A percentile compares a stretch with the other conserved stretches of the same genome.
Evolutionary conservation across 1,139 yeast species (phyloP).

Genomic region (Sugiyamaella neomexicana): DNA sequence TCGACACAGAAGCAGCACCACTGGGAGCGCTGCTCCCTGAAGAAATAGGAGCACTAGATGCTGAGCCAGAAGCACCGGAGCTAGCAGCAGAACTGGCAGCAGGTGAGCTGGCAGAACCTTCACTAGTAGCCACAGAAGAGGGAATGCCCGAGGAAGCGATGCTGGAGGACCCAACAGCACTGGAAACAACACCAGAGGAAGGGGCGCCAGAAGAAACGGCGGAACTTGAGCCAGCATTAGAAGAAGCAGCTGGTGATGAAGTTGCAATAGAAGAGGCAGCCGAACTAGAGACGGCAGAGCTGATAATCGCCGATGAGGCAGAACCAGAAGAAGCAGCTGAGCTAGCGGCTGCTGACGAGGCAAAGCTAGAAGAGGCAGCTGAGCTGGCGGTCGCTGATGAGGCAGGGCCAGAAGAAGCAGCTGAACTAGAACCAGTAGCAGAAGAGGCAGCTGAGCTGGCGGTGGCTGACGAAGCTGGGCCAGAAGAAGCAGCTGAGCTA

Average conservation of each 20-base stretch:
- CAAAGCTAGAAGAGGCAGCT: neutral
- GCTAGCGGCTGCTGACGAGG: neutral
- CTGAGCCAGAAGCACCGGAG: neutral
- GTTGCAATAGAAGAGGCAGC: neutral
- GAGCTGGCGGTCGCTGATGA: neutral
- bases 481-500: neutral
- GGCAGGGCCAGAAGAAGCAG: neutral
- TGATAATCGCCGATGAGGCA: neutral
- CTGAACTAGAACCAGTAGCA: neutral
- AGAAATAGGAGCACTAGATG: conserved; percentile 6
- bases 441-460: neutral
- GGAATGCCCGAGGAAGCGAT: neutral
- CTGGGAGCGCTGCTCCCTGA: conserved; percentile 13
- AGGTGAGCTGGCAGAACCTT: no score
- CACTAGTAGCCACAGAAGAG: no score
- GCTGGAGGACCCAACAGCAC: conserved; percentile 10
- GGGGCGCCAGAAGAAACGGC: neutral
- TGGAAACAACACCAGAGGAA: conserved; percentile 10
- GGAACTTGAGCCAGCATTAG: neutral
- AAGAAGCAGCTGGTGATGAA: neutral
- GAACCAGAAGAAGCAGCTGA: neutral
- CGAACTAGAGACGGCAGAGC: conserved; percentile 9
- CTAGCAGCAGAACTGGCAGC: no score
- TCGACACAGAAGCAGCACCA: neutral
- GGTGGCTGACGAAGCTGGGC: neutral